A percentile compares a stretch with the other conserved stretches of the same genome.
These are phyloP conservation scores for Penicillium expansum DNA, from an alignment of 2,329 filamentous ascomycete species.

Conservation along the genomic window DNA sequence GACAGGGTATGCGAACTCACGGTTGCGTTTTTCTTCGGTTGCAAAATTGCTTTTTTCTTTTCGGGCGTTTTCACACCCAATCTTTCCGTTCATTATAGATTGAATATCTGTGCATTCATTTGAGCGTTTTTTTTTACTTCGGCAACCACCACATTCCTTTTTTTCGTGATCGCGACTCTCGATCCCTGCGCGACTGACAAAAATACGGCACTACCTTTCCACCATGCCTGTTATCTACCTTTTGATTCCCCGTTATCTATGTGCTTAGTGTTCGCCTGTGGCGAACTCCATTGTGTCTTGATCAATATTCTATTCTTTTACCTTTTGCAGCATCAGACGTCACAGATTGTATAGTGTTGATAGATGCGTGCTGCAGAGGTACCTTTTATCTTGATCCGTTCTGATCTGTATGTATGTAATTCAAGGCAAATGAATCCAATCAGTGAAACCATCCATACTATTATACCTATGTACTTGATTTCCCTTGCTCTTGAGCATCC, in stretches of 20 bases:
- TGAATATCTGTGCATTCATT: slow-evolving; percentile 19
- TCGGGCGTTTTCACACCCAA: slow-evolving; percentile 11
- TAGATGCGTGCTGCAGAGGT: slow-evolving; percentile 2
- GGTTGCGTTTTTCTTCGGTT: slow-evolving; percentile 23
- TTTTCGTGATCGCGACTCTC: slow-evolving; percentile 13
- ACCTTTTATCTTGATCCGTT: slow-evolving; percentile 5
- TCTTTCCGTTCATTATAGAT: slow-evolving; percentile 16
- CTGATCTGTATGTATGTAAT: slow-evolving; percentile 30
- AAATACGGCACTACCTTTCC: slow-evolving; percentile 6
- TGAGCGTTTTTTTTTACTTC: not conserved
- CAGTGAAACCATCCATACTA: not conserved
- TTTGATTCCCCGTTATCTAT: slow-evolving; percentile 24
- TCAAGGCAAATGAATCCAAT: slow-evolving; percentile 12
- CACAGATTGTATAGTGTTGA: slow-evolving; percentile 6
- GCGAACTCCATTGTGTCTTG: slow-evolving; percentile 2
- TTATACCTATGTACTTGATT: too few species aligned
- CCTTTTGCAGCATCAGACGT: slow-evolving; percentile 4
- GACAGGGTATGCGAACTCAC: slow-evolving; percentile 25
- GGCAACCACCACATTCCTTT: slow-evolving; percentile 22
- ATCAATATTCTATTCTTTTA: slow-evolving; percentile 11
- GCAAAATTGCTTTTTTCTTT: slow-evolving; percentile 12
- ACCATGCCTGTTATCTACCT: slow-evolving; percentile 7
- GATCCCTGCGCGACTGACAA: slow-evolving; percentile 13
- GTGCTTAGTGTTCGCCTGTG: slow-evolving; percentile 8
- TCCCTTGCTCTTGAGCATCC: too few species aligned